Base-by-base conservation (phyloP, 2,329 filamentous ascomycete genomes). In the Epichloe aotearoae region DNA sequence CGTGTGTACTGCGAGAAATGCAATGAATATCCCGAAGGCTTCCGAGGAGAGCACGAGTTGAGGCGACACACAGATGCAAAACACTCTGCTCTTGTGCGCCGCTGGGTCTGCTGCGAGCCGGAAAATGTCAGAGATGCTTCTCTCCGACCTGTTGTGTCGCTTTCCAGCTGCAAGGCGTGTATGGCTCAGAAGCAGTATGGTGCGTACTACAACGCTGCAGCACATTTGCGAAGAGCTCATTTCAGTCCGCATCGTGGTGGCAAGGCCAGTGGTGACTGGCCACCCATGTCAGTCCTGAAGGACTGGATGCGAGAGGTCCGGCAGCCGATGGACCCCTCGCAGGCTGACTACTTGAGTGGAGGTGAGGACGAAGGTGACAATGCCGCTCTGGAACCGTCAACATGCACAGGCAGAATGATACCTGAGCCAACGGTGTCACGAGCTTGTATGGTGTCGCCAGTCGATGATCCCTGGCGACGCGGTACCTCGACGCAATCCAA, bases 31-130 rank as follows among this genome's bases (percentile, higher is more conserved):
- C 86, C 86, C 3, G 83, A 89, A 54, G 89, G 90, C 5, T 96
- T 95, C 65, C 84, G 90, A 44, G 90, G 90, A 52, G 88, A 94
- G 51, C 90, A 95, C 65, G 90, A 96, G 65, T 73, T 89, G 46
- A 75, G 83, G 50, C 76, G 86, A 52, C 86, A 90, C 63, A 73
- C 69, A 17, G 75, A 79, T 53, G 75, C 76, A 5, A 78, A 78
- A 53, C 76, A 80, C 56, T 74, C 76, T 3, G 69, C 74, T 10
- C 59, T 76, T 37, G 74, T 77, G 30, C 76, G 75, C 60, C 67
- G 74, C 58, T 80, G 75, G 74, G 71, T 79, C 17, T 79, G 76
- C 62, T 73, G 69, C 33, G 75, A 79, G 54, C 75, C 75, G 26
- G 67, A 70, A 55, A 64, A 45, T 57, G 64, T 42, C 53, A 65